Evolutionary conservation across 2,329 filamentous ascomycete species (phyloP), one percentile per base, ranked within the genome.

Genomic region (Alternaria triticimaculans): DNA sequence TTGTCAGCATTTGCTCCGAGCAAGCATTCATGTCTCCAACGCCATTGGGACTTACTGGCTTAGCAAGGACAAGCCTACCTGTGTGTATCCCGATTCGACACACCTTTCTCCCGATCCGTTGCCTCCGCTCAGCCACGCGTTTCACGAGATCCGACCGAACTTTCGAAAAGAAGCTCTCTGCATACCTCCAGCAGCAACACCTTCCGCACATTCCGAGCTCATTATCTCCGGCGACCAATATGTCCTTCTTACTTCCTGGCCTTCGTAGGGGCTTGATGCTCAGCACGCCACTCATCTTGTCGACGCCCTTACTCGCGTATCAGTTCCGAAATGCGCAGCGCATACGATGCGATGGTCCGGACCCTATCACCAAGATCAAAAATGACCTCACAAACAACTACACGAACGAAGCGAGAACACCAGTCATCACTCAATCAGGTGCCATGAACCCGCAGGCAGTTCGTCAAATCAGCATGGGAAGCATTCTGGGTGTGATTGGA

Each of bases 401-500:
- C 45, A 67, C 80, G 33, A 66, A 66, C 9, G 79, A 83, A 62
- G 81, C 82, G 1, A 73, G 72, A 60, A 78, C 76, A 14, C 82
- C 82, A 0, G 66, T 82, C 2, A 74, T 75, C 62, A 76, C 77
- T 45, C 70, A 78, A 25, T 78, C 76, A 12, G 82, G 82, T 3
- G 72, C 76, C 1, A 65, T 81, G 23, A 85, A 84, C 63, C 77
- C 80, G 2, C 67, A 72, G 12, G 80, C 80, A 3, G 72, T 84
- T 25, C 75, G 80, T 55, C 83, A 86, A 68, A 71, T 85, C 49
- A 83, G 80, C 55, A 70, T 80, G 58, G 84, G 84, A 5, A 84
- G 82, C 62, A 82, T 85, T 63, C 66, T 83, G 28, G 84, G 76
- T 4, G 69, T 79, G 30, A 46, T 80, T 10, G 80, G 85, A 4